Evolutionary conservation across 768 basidiomycete genomes (phyloP).

Genomic region (Naematelia encephala): DNA sequence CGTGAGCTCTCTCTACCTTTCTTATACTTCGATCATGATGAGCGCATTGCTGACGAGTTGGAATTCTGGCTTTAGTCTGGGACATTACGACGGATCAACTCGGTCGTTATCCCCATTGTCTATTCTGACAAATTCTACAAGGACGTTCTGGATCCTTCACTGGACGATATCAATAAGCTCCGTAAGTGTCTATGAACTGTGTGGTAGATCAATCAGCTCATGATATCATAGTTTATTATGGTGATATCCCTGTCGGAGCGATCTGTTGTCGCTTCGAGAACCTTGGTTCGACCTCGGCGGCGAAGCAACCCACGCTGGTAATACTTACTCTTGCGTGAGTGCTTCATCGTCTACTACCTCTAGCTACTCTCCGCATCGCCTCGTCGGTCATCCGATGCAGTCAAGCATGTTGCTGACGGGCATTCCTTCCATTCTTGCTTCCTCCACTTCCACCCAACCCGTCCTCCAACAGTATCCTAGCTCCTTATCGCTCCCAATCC

Average conservation of each 20-base stretch:
- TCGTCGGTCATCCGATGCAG: neutral
- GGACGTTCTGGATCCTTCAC: conserved; percentile 35
- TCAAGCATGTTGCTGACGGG: too few relatives aligned
- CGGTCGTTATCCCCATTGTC: conserved; percentile 44
- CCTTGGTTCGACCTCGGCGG: conserved; percentile 28
- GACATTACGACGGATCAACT: conserved; percentile 44
- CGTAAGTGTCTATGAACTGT: conserved; percentile 25
- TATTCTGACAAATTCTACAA: conserved; percentile 50
- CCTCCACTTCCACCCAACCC: too few relatives aligned
- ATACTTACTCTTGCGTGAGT: conserved; percentile 48
- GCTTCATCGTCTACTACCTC: neutral
- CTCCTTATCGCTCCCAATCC: conserved; percentile 45
- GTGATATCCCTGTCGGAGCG: conserved; percentile 49
- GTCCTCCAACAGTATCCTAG: conserved; percentile 41
- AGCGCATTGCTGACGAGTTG: neutral
- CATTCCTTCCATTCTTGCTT: neutral
- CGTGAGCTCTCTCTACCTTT: conserved; percentile 24
- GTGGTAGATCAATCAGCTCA: neutral
- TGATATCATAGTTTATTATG: conserved; percentile 44
- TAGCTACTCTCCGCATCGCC: neutral
- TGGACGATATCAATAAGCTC: conserved; percentile 50
- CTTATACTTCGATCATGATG: neutral
- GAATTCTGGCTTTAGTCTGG: conserved; percentile 26
- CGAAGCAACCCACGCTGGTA: conserved; percentile 40
- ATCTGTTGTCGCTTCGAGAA: conserved; percentile 44